Evolutionary conservation across 305 asterid genomes (phyloP).

Genomic region (Fraxinus paxiana): DNA sequence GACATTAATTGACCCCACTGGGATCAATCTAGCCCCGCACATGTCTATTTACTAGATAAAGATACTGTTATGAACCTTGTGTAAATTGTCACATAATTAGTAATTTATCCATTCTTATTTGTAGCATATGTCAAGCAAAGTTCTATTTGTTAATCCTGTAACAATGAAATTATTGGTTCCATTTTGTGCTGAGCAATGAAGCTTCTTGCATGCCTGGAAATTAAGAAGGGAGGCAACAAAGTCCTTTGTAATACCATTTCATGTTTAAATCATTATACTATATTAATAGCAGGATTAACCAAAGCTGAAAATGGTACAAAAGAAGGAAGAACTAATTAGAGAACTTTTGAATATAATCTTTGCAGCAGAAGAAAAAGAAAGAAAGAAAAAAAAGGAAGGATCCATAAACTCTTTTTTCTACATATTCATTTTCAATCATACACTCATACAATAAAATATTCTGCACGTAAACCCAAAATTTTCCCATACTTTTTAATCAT

Average conservation of each 20-base stretch:
- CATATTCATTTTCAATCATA: not conserved
- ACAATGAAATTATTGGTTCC: not conserved
- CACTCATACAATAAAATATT: not conserved
- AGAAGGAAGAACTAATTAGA: not conserved
- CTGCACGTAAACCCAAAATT: no score
- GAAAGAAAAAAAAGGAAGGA: not conserved
- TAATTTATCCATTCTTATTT: not conserved
- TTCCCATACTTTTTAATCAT: not conserved
- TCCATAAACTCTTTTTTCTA: not conserved
- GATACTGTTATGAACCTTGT: not conserved
- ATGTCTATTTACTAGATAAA: not conserved
- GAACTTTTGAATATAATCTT: constrained; percentile 6
- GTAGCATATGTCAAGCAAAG: not conserved
- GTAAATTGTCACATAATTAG: not conserved
- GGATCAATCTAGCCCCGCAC: not conserved
- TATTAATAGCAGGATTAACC: not conserved
- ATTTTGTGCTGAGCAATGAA: not conserved
- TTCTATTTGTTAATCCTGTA: not conserved
- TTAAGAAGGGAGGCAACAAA: not conserved
- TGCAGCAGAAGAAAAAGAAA: not conserved
- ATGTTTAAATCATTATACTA: not conserved
- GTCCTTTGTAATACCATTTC: not conserved
- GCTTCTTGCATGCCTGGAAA: not conserved
- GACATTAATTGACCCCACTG: not conserved
- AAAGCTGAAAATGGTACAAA: not conserved